A percentile compares a stretch with the other conserved stretches of the same genome.
phyloP scores from a whole-genome alignment of 108 stramenopile genomes.

The Nitzschia sp. region DNA sequence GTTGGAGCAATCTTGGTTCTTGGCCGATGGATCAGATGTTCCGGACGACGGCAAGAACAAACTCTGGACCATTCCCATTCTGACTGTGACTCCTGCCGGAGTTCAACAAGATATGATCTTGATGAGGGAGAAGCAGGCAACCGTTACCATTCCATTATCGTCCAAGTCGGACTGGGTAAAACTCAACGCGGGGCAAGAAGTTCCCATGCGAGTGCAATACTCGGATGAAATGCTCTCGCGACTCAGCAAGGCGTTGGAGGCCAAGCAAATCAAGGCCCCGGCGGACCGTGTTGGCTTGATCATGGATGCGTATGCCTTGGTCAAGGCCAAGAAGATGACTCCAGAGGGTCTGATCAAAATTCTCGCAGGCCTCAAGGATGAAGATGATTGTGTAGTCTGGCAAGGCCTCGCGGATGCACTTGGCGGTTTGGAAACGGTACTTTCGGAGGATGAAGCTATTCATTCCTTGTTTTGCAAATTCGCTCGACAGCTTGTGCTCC shows the following conservation, averaged over 20 bases:
- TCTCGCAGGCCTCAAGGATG: slow-evolving; percentile 75
- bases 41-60: slow-evolving; percentile 68
- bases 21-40: slow-evolving; percentile 81
- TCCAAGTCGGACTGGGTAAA: slow-evolving; percentile 85
- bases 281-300: slow-evolving; percentile 91
- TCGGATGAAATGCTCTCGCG: slow-evolving; percentile 79
- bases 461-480: slow-evolving; percentile 58
- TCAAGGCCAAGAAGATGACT: slow-evolving; percentile 87
- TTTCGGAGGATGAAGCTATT: slow-evolving; percentile 75
- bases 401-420: slow-evolving; percentile 76
- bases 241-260: slow-evolving; percentile 57
- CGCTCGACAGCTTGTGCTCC: slow-evolving; percentile 66
- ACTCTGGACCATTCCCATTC: slow-evolving; percentile 93
- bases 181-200: slow-evolving; percentile 95
- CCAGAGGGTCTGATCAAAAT: slow-evolving; percentile 82
- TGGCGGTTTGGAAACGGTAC: slow-evolving; percentile 67
- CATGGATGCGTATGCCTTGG: slow-evolving; percentile 87
- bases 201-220: slow-evolving; percentile 89
- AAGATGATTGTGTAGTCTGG: slow-evolving; percentile 91
- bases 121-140: slow-evolving; percentile 86
- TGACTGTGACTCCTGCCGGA: slow-evolving; percentile 76
- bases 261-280: slow-evolving; percentile 58
- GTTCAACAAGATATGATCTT: slow-evolving; percentile 73
- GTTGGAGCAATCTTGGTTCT: slow-evolving; percentile 90
- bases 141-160: slow-evolving; percentile 65